phyloP scores from a whole-genome alignment of 371 early-diverging fungal genomes.

The Apophysomyces ossiformis region DNA sequence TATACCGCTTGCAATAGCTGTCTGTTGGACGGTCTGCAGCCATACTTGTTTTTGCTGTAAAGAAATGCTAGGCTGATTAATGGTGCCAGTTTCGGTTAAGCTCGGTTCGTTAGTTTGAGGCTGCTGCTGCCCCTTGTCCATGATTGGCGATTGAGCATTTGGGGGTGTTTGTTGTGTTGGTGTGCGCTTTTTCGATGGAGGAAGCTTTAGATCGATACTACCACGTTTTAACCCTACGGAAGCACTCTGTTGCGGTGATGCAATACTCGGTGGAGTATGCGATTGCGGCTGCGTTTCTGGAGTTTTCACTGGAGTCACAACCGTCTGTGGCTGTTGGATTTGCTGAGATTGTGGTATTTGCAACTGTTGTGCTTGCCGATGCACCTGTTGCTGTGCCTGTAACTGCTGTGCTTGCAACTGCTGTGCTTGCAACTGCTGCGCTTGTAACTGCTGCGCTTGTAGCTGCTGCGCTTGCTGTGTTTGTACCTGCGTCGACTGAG shows the following conservation, averaged over 20 bases:
- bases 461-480: conserved; percentile 14
- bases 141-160: neutral
- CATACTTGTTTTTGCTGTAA: conserved; percentile 27
- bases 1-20: conserved; percentile 39
- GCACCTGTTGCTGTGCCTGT: conserved; percentile 5
- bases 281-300: neutral
- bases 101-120: conserved; percentile 3
- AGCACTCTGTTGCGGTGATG: neutral
- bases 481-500: conserved; percentile 18
- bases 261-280: neutral
- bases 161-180: conserved; percentile 15
- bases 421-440: conserved; percentile 21
- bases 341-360: neutral
- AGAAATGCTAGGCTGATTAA: conserved; percentile 27
- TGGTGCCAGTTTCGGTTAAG: conserved; percentile 17
- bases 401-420: conserved; percentile 14
- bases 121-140: conserved; percentile 8
- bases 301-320: neutral
- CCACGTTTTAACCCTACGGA: conserved; percentile 28
- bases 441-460: conserved; percentile 29
- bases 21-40: conserved; percentile 30
- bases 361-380: conserved; percentile 2
- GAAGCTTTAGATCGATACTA: conserved; percentile 50
- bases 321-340: neutral
- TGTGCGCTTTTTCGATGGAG: conserved; percentile 39